These are phyloP conservation scores for Phaeosphaeriaceae sp. DNA, from an alignment of 2,329 filamentous ascomycete genomes.

Conservation along the genomic window DNA sequence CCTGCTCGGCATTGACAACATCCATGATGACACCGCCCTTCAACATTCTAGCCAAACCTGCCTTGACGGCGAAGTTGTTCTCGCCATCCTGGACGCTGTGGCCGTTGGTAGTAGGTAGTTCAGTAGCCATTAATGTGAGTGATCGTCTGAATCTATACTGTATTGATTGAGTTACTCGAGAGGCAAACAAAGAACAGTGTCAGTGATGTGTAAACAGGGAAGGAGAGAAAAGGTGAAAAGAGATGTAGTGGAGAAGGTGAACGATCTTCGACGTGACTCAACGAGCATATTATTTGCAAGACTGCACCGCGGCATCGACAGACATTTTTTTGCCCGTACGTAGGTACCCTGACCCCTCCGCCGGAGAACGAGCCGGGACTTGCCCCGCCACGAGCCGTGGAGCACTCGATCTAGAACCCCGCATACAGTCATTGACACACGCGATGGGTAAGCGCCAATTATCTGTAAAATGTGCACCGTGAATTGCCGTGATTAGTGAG, in stretches of 20 bases:
- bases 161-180: not conserved
- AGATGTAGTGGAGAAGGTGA: conserved; percentile 9
- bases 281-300: conserved; percentile 30
- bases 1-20: conserved; percentile 88
- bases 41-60: conserved; percentile 94
- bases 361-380: conserved; percentile 16
- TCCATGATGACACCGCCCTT: conserved; percentile 99
- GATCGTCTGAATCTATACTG: not conserved
- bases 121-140: conserved; percentile 50
- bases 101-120: conserved; percentile 57
- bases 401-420: conserved; percentile 20
- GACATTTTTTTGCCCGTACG: conserved; percentile 31
- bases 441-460: conserved; percentile 21
- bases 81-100: conserved; percentile 52
- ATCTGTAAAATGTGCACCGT: conserved; percentile 18
- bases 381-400: conserved; percentile 21
- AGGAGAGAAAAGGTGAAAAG: not conserved
- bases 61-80: conserved; percentile 84
- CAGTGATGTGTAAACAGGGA: too few species aligned
- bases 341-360: conserved; percentile 21
- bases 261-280: conserved; percentile 26
- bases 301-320: conserved; percentile 28
- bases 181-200: not conserved
- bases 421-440: conserved; percentile 32
- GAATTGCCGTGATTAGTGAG: conserved; percentile 34